Evolutionary conservation across 2,329 filamentous ascomycete species (phyloP).

Genomic region (Botrytis sinoallii): DNA sequence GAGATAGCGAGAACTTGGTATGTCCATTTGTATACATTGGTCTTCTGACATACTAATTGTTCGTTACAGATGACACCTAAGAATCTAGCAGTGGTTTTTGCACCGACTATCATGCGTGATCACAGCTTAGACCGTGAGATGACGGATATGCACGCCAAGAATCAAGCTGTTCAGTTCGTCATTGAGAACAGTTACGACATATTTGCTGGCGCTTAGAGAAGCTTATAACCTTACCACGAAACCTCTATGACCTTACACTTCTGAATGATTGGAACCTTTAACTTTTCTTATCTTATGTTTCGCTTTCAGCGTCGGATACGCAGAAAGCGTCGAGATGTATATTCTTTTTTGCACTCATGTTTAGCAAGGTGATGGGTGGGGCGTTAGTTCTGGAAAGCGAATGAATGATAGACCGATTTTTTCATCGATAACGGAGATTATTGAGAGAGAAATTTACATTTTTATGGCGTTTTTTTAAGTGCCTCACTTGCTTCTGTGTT

Average conservation of each 20-base stretch:
- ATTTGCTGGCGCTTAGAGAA: slow-evolving; percentile 48
- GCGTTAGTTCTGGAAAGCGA: slow-evolving; percentile 17
- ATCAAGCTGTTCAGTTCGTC: slow-evolving; percentile 85
- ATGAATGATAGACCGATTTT: slow-evolving; percentile 29
- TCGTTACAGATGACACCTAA: slow-evolving; percentile 79
- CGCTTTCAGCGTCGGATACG: neutral
- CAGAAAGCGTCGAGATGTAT: slow-evolving; percentile 11
- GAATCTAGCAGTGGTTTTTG: slow-evolving; percentile 95
- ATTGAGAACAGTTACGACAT: slow-evolving; percentile 85
- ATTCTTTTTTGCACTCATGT: slow-evolving; percentile 17
- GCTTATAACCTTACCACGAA: neutral
- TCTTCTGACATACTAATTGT: slow-evolving; percentile 32
- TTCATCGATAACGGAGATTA: slow-evolving; percentile 9
- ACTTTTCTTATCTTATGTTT: slow-evolving; percentile 15
- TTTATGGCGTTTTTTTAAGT: slow-evolving; percentile 3
- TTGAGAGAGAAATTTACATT: slow-evolving; percentile 4
- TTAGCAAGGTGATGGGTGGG: slow-evolving; percentile 11
- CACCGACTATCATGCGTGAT: slow-evolving; percentile 94
- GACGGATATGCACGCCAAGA: slow-evolving; percentile 93
- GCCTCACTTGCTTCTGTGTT: neutral
- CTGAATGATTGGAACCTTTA: slow-evolving; percentile 17
- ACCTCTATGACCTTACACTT: slow-evolving; percentile 1
- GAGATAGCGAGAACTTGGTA: slow-evolving; percentile 81
- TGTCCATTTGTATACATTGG: slow-evolving; percentile 36
- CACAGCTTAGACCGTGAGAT: slow-evolving; percentile 88